These are phyloP conservation scores for Thymus quinquecostatus DNA, from an alignment of 257 asterid species.

Conservation along the genomic window DNA sequence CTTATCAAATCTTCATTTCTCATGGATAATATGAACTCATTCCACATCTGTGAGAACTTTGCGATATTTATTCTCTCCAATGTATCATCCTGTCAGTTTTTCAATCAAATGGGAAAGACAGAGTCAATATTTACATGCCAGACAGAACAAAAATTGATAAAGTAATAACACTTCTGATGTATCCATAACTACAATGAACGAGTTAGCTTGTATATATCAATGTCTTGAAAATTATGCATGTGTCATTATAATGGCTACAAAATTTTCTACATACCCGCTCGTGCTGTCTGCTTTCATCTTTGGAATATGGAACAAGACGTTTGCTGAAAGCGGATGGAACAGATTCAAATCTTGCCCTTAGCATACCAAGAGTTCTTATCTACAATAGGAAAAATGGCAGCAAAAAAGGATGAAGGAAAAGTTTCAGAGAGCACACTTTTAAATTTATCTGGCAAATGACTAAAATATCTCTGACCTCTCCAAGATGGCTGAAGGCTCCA, in stretches of 20 bases:
- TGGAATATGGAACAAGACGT: slow-evolving; percentile 79
- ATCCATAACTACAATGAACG: not conserved
- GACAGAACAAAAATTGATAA: not conserved
- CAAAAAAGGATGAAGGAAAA: slow-evolving; percentile 21
- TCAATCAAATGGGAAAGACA: slow-evolving; percentile 30
- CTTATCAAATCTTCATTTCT: slow-evolving; percentile 93
- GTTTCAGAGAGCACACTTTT: slow-evolving; percentile 7
- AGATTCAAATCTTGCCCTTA: slow-evolving; percentile 91
- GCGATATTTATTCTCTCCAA: slow-evolving; percentile 78
- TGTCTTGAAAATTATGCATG: not conserved
- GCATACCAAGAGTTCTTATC: slow-evolving; percentile 99
- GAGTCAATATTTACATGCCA: slow-evolving; percentile 7
- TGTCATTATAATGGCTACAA: slow-evolving; percentile 16
- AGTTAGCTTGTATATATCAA: not conserved
- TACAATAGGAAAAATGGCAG: slow-evolving; percentile 38
- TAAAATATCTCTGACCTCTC: slow-evolving; percentile 72
- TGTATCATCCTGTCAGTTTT: slow-evolving; percentile 61
- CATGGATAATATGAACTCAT: slow-evolving; percentile 90
- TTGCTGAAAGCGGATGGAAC: slow-evolving; percentile 91
- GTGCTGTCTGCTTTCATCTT: slow-evolving; percentile 53
- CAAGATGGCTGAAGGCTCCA: slow-evolving; percentile 99
- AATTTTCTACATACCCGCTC: slow-evolving; percentile 48
- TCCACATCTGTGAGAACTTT: slow-evolving; percentile 99
- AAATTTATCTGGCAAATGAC: slow-evolving; percentile 18
- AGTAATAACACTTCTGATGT: slow-evolving; percentile 11